Conservation (phyloP, 163 green algal species). For the Chlamydomonas reinhardtii region DNA sequence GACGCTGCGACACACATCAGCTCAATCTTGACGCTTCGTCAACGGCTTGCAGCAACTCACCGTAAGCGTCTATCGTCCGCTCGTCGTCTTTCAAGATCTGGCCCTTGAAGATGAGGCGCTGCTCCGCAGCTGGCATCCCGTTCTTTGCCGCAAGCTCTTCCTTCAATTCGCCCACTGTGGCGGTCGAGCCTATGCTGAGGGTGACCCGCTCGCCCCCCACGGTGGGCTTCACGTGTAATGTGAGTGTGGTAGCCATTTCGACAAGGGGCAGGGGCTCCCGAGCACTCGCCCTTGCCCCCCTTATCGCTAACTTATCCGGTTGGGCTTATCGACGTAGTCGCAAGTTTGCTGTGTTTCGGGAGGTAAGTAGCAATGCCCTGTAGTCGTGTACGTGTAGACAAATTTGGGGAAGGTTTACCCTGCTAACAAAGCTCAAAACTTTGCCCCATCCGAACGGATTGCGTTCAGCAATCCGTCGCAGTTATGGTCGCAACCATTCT, state of each 20-base stretch:
- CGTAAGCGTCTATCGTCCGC: conserved; percentile 82
- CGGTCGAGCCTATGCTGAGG: conserved; percentile 41
- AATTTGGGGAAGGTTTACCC: no score
- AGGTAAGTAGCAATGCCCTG: no score
- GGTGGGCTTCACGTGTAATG: conserved; percentile 43
- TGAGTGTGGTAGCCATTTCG: neutral
- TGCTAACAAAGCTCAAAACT: no score
- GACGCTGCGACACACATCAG: no score
- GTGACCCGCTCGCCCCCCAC: conserved; percentile 50
- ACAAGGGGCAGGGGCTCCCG: neutral
- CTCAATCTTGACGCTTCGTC: neutral
- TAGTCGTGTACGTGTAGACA: no score
- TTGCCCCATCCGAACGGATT: no score
- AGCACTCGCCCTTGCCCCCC: no score
- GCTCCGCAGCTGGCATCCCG: conserved; percentile 61
- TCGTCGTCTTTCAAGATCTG: conserved; percentile 89
- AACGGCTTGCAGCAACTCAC: conserved; percentile 58
- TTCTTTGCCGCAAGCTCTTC: conserved; percentile 52
- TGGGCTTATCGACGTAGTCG: no score
- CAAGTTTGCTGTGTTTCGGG: no score
- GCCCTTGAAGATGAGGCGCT: conserved; percentile 90
- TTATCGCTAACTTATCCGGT: no score
- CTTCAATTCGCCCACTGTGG: conserved; percentile 80
- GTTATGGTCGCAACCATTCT: no score
- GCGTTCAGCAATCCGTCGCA: no score